Base-by-base conservation (phyloP, 2,329 filamentous ascomycete species). In the Clarireedia homoeocarpa region DNA sequence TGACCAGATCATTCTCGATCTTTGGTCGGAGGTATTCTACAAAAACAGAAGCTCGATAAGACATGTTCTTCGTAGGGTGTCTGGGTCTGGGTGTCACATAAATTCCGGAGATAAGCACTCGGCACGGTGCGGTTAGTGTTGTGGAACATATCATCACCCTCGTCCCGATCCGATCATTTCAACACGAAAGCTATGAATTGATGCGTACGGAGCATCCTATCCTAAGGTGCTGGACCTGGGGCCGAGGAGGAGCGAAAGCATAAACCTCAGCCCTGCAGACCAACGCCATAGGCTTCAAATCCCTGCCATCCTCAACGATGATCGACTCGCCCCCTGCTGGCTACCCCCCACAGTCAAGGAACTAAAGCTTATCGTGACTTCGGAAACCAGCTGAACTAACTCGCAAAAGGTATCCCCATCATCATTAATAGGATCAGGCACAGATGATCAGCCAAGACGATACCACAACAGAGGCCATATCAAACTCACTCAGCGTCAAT, bases 341-440 rank as follows among this genome's bases (percentile, higher is more conserved):
- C n/a, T 49, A 47, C 15, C 45, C 52, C 52, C 45, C 36, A 54
- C 48, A 26, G n/a, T 26, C 26, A 30, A 44, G 15, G 15, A 27
- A 34, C 40, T 34, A 44, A 50, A 44, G 36, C 53, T 55, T 55
- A 44, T 51, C 38, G 47, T 51, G 53, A 55, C 53, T 26, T 55
- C 53, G 46, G 38, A 30, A 46, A 36, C 47, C 53, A 45, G 26
- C 38, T 40, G 24, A 30, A 40, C 36, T 36, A 34, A 36, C 23
- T 51, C 30, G 53, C 48, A 49, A 45, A 45, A 49, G 52, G 48
- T 20, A 40, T 40, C 10, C 48, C 17, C 24, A 49, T 15, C 20
- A 14, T 50, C 45, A 24, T 42, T 23, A 24, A 44, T 49, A 15
- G 23, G 30, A 49, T 49, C 36, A 50, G 26, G 24, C 38, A 50